phyloP scores from a whole-genome alignment of 2,329 filamentous ascomycete species.

The Xenosphaeropsis pyriputrescens region DNA sequence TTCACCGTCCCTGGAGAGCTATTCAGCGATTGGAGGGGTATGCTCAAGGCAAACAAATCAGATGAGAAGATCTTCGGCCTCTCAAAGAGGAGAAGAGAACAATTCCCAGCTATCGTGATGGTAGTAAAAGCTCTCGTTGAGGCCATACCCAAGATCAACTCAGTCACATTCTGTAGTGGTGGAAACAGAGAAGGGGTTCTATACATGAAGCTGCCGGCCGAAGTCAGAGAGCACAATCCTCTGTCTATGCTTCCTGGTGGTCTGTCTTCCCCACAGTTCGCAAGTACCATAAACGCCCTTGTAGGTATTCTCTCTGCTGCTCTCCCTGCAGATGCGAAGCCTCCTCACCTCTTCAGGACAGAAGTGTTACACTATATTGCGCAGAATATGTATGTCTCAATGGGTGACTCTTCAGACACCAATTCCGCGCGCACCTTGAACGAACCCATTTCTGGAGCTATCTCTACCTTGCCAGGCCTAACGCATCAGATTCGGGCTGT shows the following conservation, averaged over 20 bases:
- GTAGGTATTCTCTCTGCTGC: slow-evolving; percentile 3
- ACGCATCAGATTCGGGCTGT: slow-evolving; percentile 58
- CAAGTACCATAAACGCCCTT: slow-evolving; percentile 21
- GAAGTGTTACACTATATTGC: slow-evolving; percentile 29
- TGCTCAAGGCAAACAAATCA: slow-evolving; percentile 34
- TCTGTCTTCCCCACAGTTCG: slow-evolving; percentile 8
- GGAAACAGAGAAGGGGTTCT: slow-evolving; percentile 77
- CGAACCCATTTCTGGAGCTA: slow-evolving; percentile 50
- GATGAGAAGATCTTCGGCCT: slow-evolving; percentile 56
- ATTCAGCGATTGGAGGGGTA: slow-evolving; percentile 39
- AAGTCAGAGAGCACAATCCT: slow-evolving; percentile 49
- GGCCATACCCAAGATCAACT: slow-evolving; percentile 54
- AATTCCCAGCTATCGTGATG: slow-evolving; percentile 73
- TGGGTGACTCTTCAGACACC: slow-evolving; percentile 30
- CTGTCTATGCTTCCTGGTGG: slow-evolving; percentile 26
- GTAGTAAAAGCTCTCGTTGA: slow-evolving; percentile 63
- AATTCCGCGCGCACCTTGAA: slow-evolving; percentile 61
- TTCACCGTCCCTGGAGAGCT: slow-evolving; percentile 49
- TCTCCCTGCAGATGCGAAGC: slow-evolving; percentile 10
- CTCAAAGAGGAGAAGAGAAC: slow-evolving; percentile 61
- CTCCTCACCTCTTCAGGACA: slow-evolving; percentile 26
- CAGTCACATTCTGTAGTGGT: slow-evolving; percentile 73
- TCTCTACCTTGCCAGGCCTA: slow-evolving; percentile 53
- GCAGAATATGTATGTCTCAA: slow-evolving; percentile 33
- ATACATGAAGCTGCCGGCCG: slow-evolving; percentile 49